Percentiles rank a stretch among this genome's conserved stretches.
phyloP scores from a whole-genome alignment of 768 basidiomycete genomes.

The Lentinula guzmanii region DNA sequence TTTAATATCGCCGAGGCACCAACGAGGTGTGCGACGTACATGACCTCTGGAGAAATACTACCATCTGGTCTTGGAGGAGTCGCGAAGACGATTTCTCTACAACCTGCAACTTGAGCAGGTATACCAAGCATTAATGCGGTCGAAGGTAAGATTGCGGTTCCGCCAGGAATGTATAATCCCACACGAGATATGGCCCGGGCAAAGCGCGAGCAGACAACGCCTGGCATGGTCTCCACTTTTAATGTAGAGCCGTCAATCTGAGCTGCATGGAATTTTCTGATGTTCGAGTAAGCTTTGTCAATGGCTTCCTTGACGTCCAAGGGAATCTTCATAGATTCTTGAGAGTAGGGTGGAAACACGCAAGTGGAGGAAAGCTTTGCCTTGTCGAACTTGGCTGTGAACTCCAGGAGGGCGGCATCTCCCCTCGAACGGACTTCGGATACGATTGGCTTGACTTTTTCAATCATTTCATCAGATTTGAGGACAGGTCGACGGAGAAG shows the following conservation, averaged over 20 bases:
- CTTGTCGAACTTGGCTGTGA: conserved; percentile 93
- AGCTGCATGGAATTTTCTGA: conserved; percentile 86
- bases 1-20: conserved; percentile 89
- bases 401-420: conserved; percentile 78
- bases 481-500: conserved; percentile 88
- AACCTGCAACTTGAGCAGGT: conserved; percentile 96
- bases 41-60: conserved; percentile 90
- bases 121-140: conserved; percentile 98
- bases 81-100: conserved; percentile 86
- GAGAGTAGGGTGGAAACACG: conserved; percentile 72
- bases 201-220: conserved; percentile 93
- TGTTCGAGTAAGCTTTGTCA: conserved; percentile 86
- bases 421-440: conserved; percentile 78
- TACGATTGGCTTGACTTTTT: conserved; percentile 92
- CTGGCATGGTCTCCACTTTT: conserved; percentile 94
- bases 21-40: conserved; percentile 91
- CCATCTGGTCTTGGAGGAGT: conserved; percentile 96
- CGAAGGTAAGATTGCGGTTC: conserved; percentile 92
- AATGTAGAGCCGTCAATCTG: conserved; percentile 70
- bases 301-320: conserved; percentile 73
- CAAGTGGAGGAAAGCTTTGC: conserved; percentile 64
- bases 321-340: conserved; percentile 56
- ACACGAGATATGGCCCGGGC: conserved; percentile 93
- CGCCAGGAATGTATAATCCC: conserved; percentile 95
- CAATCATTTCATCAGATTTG: conserved; percentile 83